phyloP scores from a whole-genome alignment of 2,329 filamentous ascomycete genomes.

The Aspergillus aculeatus region DNA sequence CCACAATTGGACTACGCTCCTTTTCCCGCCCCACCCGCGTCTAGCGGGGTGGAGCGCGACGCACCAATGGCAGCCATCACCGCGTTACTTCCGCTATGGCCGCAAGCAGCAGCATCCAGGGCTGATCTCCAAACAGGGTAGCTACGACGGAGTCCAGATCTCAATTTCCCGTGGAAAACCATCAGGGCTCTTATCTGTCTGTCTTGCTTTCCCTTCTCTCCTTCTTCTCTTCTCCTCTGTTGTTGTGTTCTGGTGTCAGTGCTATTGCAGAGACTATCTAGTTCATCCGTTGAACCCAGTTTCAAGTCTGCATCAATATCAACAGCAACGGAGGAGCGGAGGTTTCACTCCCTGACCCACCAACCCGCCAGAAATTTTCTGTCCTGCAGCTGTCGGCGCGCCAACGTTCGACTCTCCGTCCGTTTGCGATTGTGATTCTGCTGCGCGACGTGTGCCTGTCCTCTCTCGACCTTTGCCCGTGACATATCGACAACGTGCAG shows the following conservation, averaged over 20 bases:
- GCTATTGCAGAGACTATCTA: neutral
- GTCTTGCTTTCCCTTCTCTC: neutral
- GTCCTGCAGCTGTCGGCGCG: neutral
- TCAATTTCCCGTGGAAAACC: neutral
- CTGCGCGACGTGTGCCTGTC: neutral
- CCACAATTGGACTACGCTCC: neutral
- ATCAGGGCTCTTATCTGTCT: neutral
- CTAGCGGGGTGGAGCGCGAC: neutral
- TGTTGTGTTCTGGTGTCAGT: neutral
- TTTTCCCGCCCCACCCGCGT: neutral
- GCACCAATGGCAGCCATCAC: neutral
- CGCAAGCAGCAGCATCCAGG: neutral
- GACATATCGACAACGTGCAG: neutral
- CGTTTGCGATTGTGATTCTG: slow-evolving; percentile 1
- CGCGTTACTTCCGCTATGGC: neutral
- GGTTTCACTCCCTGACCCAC: neutral
- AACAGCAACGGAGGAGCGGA: neutral
- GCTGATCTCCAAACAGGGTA: slow-evolving; percentile 1
- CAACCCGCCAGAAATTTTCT: neutral
- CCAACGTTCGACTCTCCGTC: neutral
- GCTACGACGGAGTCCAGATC: neutral
- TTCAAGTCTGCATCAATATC: neutral
- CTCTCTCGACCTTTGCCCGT: neutral
- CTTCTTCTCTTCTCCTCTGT: neutral
- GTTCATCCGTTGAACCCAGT: neutral